Conservation (phyloP, 73 alveolate genomes). For the Paramecium primaurelia region DNA sequence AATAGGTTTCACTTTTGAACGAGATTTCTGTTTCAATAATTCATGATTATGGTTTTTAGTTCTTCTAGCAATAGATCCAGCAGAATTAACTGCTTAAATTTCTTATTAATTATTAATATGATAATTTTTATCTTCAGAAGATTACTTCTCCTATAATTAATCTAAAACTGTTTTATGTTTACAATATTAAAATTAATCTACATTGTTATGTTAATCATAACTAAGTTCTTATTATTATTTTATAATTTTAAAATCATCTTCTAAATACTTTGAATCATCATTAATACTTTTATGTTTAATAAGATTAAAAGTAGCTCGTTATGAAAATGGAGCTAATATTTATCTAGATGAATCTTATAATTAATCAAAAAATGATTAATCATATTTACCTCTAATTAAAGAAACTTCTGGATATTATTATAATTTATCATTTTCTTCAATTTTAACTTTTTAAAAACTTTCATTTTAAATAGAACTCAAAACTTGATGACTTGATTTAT, state of each 20-base stretch:
- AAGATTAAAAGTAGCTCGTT: not conserved
- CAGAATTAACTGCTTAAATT: not conserved
- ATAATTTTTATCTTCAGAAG: not conserved
- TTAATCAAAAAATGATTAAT: not conserved
- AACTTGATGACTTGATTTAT: not conserved
- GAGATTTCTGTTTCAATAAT: not conserved
- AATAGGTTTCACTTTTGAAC: not conserved
- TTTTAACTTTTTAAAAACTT: not conserved
- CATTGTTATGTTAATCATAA: not conserved
- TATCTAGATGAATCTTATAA: not conserved
- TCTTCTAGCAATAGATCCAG: not conserved
- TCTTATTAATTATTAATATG: not conserved
- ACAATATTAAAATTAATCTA: not conserved
- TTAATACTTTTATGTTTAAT: not conserved
- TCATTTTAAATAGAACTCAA: not conserved
- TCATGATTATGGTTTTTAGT: not conserved
- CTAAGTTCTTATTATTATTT: not conserved
- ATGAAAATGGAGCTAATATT: not conserved
- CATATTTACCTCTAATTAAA: not conserved
- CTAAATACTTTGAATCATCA: constrained; percentile 15
- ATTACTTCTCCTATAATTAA: not conserved
- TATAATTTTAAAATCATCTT: not conserved
- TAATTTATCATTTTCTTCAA: not conserved
- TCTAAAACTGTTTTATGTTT: not conserved
- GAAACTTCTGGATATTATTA: not conserved